Evolutionary conservation across 2,329 filamentous ascomycete species (phyloP).

Genomic region (Pseudogymnoascus sp.): DNA sequence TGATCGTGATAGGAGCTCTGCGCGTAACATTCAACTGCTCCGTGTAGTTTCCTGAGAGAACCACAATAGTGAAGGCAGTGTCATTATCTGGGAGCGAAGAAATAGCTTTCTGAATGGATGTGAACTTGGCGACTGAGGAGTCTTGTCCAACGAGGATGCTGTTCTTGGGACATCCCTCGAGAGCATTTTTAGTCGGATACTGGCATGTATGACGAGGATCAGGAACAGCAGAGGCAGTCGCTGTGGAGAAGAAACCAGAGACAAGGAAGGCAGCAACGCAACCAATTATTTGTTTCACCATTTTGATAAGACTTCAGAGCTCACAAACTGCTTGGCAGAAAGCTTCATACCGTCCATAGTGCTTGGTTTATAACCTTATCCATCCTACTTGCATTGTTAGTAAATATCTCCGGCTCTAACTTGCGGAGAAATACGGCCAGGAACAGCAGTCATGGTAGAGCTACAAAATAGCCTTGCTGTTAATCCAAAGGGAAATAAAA

Average conservation of each 20-base stretch:
- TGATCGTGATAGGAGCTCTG: constrained; percentile 51
- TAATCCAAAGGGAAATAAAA: background rate
- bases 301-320: background rate
- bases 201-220: constrained; percentile 13
- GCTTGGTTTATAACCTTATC: background rate
- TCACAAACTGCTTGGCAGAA: background rate
- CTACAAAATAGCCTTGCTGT: background rate
- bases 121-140: constrained; percentile 34
- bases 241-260: background rate
- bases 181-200: constrained; percentile 23
- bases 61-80: constrained; percentile 47
- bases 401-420: background rate
- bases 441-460: background rate
- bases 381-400: background rate
- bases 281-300: background rate
- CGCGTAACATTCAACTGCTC: constrained; percentile 58
- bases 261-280: background rate
- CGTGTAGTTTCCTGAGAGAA: constrained; percentile 53
- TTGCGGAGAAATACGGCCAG: background rate
- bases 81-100: constrained; percentile 1
- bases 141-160: constrained; percentile 39
- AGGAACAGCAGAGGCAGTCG: background rate
- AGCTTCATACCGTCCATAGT: background rate
- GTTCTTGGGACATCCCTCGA: constrained; percentile 35
- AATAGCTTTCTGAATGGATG: constrained; percentile 38